phyloP scores from a whole-genome alignment of 495 filamentous ascomycete genomes.

The Pseudomonodictys pantanalensis region DNA sequence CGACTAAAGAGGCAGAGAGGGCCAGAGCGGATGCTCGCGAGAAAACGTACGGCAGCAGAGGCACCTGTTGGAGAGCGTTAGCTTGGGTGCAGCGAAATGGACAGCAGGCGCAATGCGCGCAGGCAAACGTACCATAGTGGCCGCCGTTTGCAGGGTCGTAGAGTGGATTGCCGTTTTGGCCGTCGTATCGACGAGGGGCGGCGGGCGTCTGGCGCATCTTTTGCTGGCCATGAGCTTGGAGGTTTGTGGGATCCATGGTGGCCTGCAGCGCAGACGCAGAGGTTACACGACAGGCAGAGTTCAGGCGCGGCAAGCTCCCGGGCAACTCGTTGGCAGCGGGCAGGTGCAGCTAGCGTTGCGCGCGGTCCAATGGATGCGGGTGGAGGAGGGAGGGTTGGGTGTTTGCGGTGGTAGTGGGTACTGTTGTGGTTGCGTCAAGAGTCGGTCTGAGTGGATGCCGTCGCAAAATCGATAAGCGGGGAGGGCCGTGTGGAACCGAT shows the following conservation, averaged over 20 bases:
- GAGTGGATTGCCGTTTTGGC: conserved; percentile 49
- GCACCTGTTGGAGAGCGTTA: conserved; percentile 55
- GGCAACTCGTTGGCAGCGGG: conserved; percentile 4
- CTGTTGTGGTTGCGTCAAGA: conserved; percentile 28
- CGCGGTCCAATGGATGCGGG: conserved; percentile 17
- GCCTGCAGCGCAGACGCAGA: not conserved
- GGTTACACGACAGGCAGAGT: conserved; percentile 21
- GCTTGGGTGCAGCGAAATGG: not conserved
- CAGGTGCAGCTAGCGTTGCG: conserved; percentile 6
- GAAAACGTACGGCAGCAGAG: conserved; percentile 68
- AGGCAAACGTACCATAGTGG: conserved; percentile 71
- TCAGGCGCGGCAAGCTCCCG: not conserved
- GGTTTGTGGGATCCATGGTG: conserved; percentile 56
- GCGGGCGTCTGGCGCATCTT: conserved; percentile 46
- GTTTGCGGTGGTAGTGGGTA: conserved; percentile 20
- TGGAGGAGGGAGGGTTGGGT: conserved; percentile 8
- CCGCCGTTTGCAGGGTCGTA: conserved; percentile 83
- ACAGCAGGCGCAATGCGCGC: not conserved
- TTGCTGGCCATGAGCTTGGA: conserved; percentile 54
- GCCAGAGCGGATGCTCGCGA: conserved; percentile 21
- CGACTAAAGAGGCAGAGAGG: not conserved
- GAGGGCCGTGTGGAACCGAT: conserved; percentile 1
- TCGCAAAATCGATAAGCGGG: conserved; percentile 14
- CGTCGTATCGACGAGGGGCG: conserved; percentile 39
- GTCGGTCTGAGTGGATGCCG: conserved; percentile 25